Percentiles rank a stretch among this genome's conserved stretches.
phyloP scores from a whole-genome alignment of 1,284 basidiomycete genomes.

The Volvariella surrecta region DNA sequence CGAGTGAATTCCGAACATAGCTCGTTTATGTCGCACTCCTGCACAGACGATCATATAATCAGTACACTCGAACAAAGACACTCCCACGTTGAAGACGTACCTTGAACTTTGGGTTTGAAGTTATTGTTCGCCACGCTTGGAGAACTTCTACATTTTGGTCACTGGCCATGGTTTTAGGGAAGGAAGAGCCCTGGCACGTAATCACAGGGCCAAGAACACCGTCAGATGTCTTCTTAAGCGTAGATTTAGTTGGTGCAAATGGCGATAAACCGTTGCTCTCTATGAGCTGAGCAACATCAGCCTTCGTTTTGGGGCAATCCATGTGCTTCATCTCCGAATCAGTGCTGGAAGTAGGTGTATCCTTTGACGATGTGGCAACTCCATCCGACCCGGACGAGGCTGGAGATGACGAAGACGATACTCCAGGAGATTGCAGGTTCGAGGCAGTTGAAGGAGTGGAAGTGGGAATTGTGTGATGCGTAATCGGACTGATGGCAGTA shows the following conservation, averaged over 20 bases:
- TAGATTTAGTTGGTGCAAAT: conserved; percentile 20
- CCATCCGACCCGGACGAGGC: conserved; percentile 15
- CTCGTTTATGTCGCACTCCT: conserved; percentile 71
- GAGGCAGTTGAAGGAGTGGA: conserved; percentile 20
- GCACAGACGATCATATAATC: conserved; percentile 2
- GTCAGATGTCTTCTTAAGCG: conserved; percentile 24
- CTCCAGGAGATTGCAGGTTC: neutral
- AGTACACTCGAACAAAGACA: conserved; percentile 6
- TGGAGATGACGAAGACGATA: conserved; percentile 22
- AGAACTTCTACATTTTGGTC: conserved; percentile 69
- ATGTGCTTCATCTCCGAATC: conserved; percentile 11
- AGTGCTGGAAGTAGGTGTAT: conserved; percentile 25
- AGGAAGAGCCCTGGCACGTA: conserved; percentile 47
- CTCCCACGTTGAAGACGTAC: conserved; percentile 36
- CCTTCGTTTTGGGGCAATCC: conserved; percentile 50
- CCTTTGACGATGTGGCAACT: conserved; percentile 10
- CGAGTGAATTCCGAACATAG: conserved; percentile 68
- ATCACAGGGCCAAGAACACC: conserved; percentile 36
- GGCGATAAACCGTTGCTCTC: conserved; percentile 39
- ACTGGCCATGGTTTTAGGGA: conserved; percentile 60
- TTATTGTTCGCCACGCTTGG: conserved; percentile 68
- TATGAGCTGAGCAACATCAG: conserved; percentile 43
- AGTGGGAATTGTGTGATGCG: conserved; percentile 29
- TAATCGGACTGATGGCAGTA: conserved; percentile 45
- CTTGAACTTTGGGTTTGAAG: conserved; percentile 64